Conservation (phyloP, 139 green algal species). For the Marvania coccoides region DNA sequence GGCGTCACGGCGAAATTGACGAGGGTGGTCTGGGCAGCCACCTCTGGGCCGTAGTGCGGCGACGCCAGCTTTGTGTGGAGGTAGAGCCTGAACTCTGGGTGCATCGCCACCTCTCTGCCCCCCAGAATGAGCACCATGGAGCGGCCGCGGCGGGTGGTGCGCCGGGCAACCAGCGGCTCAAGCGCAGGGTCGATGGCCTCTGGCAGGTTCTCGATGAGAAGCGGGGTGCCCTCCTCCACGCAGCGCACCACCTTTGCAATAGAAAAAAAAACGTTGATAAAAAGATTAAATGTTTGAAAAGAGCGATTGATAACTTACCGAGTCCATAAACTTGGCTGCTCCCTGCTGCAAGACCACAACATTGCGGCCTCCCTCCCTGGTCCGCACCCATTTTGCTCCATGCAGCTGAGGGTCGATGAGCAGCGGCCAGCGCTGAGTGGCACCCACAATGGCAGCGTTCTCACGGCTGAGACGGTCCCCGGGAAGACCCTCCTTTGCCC, state of each 20-base stretch:
- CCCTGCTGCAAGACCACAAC: slow-evolving; percentile 81
- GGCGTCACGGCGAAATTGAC: slow-evolving; percentile 90
- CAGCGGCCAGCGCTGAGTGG: slow-evolving; percentile 61
- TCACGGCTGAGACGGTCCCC: slow-evolving; percentile 73
- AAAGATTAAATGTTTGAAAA: neutral
- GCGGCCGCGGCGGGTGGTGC: slow-evolving; percentile 62
- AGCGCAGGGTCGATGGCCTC: slow-evolving; percentile 82
- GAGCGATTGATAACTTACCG: slow-evolving; percentile 27
- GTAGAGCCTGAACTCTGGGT: slow-evolving; percentile 70
- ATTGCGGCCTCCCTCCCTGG: slow-evolving; percentile 59
- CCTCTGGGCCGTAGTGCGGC: slow-evolving; percentile 87
- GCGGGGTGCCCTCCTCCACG: slow-evolving; percentile 73
- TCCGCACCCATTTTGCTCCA: slow-evolving; percentile 69
- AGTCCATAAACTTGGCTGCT: slow-evolving; percentile 75
- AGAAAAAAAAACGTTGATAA: neutral
- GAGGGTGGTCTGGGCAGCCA: slow-evolving; percentile 78
- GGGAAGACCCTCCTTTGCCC: slow-evolving; percentile 79
- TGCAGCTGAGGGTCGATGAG: slow-evolving; percentile 89
- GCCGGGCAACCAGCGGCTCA: slow-evolving; percentile 41
- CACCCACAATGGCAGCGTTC: slow-evolving; percentile 85
- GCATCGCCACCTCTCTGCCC: slow-evolving; percentile 68
- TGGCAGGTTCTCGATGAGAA: slow-evolving; percentile 83
- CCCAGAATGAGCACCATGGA: slow-evolving; percentile 75
- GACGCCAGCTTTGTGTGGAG: slow-evolving; percentile 83
- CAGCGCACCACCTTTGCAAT: slow-evolving; percentile 55